Evolutionary conservation across 2,329 filamentous ascomycete species (phyloP), one percentile per base, ranked within the genome.

Genomic region (Talaromyces sp.): DNA sequence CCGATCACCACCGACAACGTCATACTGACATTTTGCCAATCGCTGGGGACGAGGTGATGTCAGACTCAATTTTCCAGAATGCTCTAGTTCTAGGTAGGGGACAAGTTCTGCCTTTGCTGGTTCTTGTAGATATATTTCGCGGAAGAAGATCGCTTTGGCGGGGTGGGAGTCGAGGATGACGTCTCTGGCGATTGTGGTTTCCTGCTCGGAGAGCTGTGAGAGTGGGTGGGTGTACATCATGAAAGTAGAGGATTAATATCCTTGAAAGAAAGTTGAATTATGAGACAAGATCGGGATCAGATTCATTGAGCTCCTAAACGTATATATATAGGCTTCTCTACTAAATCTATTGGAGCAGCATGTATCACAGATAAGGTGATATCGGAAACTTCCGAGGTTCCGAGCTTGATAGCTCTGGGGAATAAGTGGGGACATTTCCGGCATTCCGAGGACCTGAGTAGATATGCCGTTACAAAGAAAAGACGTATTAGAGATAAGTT

Each of bases 21-120:
- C 85, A 75, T 87, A 88, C 68, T 84, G 81, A 39, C 83, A 82
- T 52, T 82, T 79, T 1, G 84, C 85, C 59, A 84, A 70, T 35
- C 85, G 79, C 8, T 81, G 76, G 15, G 83, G 84, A 2, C 79
- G 75, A 15, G 79, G 79, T 2, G 79, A 80, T 2, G 74, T 73
- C 17, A 74, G 71, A 25, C 74, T 76, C 47, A 79, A 62, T n/a
- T 75, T 73, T 19, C 78, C 77, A 22, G 78, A 77, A 62, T 84
- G 82, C 67, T 85, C 83, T 2, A 82, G 73, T 0, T 79, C 77
- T 3, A 85, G 77, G 66, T 81, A 85, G 13, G 78, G 71, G 58
- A 80, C 78, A 64, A 85, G 76, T n/a, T 79, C 71, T 25, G 76
- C 74, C 67, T 85, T 85, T 25, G 79, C 74, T 1, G 83, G 83